A percentile compares a stretch with the other conserved stretches of the same genome.
phyloP scores from a whole-genome alignment of 2,329 filamentous ascomycete genomes.

The Plectosphaerella sp. region DNA sequence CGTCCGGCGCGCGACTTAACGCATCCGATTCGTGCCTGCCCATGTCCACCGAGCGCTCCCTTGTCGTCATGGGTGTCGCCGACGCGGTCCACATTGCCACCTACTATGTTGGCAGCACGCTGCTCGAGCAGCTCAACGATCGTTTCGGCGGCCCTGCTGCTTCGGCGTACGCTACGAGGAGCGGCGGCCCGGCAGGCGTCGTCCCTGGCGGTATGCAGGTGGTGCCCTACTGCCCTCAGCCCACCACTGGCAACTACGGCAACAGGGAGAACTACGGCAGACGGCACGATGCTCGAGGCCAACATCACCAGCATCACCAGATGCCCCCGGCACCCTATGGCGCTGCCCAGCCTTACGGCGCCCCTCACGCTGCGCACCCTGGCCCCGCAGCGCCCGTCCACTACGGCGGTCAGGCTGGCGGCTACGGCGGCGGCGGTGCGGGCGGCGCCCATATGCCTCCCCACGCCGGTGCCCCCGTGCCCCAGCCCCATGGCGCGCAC shows the following conservation, averaged over 20 bases:
- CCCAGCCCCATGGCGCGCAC: constrained; percentile 50
- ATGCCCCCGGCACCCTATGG: constrained; percentile 69
- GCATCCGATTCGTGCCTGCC: constrained; percentile 93
- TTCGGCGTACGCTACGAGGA: constrained; percentile 95
- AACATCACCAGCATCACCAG: constrained; percentile 60
- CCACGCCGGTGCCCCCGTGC: constrained; percentile 55
- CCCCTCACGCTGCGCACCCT: constrained; percentile 58
- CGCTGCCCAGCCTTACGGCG: constrained; percentile 62
- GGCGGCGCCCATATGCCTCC: constrained; percentile 67
- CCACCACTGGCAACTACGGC: constrained; percentile 87
- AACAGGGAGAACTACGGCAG: constrained; percentile 80
- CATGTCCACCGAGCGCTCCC: constrained; percentile 92
- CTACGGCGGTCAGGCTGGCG: constrained; percentile 67
- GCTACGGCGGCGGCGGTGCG: constrained; percentile 63
- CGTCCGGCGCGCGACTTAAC: constrained; percentile 92
- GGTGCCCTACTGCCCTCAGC: constrained; percentile 94
- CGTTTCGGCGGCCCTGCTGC: constrained; percentile 92
- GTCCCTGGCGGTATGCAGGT: constrained; percentile 98
- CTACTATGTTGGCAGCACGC: constrained; percentile 97
- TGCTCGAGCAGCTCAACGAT: constrained; percentile 95
- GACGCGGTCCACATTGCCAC: constrained; percentile 98
- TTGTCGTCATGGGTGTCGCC: constrained; percentile 95
- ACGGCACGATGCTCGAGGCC: constrained; percentile 64
- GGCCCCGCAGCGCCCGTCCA: constrained; percentile 65
- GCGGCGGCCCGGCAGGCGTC: constrained; percentile 86